Percentiles rank a stretch among this genome's conserved stretches.
Conservation (phyloP, 2,329 filamentous ascomycete species). For the Phaeoacremonium minimum region DNA sequence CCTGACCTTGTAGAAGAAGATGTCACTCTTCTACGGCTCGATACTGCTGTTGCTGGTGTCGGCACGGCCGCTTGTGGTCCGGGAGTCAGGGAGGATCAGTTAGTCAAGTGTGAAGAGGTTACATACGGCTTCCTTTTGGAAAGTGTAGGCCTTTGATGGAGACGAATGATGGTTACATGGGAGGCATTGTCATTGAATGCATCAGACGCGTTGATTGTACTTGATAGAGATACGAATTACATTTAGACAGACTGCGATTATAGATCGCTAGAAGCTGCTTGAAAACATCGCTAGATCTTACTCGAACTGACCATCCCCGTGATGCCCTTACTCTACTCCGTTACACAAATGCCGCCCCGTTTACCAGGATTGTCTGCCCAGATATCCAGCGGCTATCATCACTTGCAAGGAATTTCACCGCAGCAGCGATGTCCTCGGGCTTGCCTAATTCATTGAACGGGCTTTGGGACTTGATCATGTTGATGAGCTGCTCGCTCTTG, state of each 20-base stretch:
- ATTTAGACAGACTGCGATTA: not conserved
- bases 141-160: slow-evolving; percentile 13
- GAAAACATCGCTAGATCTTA: too few relatives aligned
- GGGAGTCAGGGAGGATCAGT: slow-evolving; percentile 36
- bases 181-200: not conserved
- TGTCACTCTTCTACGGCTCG: slow-evolving; percentile 36
- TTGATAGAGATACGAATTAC: not conserved
- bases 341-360: slow-evolving; percentile 25
- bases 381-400: slow-evolving; percentile 34
- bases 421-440: slow-evolving; percentile 44
- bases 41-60: slow-evolving; percentile 42
- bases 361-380: slow-evolving; percentile 40
- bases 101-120: slow-evolving; percentile 33
- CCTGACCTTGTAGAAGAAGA: slow-evolving; percentile 53
- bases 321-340: not conserved
- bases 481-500: slow-evolving; percentile 40
- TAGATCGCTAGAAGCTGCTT: too few relatives aligned
- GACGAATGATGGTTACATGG: too few relatives aligned
- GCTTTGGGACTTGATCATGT: slow-evolving; percentile 30
- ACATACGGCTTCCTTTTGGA: slow-evolving; percentile 38
- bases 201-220: not conserved
- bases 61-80: slow-evolving; percentile 46
- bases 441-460: slow-evolving; percentile 41
- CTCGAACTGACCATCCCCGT: too few relatives aligned
- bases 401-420: slow-evolving; percentile 35